Evolutionary conservation across 1,284 basidiomycete species (phyloP).

Genomic region (Puccinia triticina): DNA sequence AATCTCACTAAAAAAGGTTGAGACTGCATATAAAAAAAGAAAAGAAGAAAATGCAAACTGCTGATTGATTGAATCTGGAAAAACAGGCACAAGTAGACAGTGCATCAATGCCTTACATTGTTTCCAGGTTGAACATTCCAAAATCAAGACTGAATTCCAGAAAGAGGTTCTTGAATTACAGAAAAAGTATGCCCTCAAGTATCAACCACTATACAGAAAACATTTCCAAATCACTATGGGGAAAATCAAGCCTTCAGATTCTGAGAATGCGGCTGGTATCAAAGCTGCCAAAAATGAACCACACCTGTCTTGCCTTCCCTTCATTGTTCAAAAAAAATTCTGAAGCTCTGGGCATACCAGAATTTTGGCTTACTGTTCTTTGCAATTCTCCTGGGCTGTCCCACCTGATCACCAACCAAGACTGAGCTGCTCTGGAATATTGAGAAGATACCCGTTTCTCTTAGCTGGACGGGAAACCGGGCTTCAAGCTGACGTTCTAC

Average conservation of each 20-base stretch:
- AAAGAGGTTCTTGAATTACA: slow-evolving; percentile 51
- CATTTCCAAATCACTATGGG: slow-evolving; percentile 38
- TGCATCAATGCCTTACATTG: slow-evolving; percentile 47
- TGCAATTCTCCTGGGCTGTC: slow-evolving; percentile 46
- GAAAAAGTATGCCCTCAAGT: slow-evolving; percentile 50
- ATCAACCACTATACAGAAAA: slow-evolving; percentile 44
- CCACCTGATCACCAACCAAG: slow-evolving; percentile 49
- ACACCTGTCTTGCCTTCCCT: slow-evolving; percentile 15
- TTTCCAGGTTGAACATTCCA: slow-evolving; percentile 47
- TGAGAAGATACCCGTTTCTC: slow-evolving; percentile 45
- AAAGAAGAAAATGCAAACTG: too few relatives aligned
- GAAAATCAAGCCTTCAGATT: slow-evolving; percentile 40
- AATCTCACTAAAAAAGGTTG: too few relatives aligned
- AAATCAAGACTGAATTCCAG: slow-evolving; percentile 51
- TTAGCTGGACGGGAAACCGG: slow-evolving; percentile 48
- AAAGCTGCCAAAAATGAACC: slow-evolving; percentile 43
- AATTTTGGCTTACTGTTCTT: slow-evolving; percentile 49
- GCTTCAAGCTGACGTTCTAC: slow-evolving; percentile 49
- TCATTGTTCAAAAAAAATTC: slow-evolving; percentile 40
- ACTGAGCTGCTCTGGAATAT: slow-evolving; percentile 47
- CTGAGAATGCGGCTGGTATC: slow-evolving; percentile 42
- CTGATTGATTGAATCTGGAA: too few relatives aligned
- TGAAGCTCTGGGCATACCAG: slow-evolving; percentile 39
- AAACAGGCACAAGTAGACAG: slow-evolving; percentile 38
- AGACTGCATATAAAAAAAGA: too few relatives aligned